Evolutionary conservation across 1,139 yeast genomes (phyloP).

Genomic region (Taphrina sp.): DNA sequence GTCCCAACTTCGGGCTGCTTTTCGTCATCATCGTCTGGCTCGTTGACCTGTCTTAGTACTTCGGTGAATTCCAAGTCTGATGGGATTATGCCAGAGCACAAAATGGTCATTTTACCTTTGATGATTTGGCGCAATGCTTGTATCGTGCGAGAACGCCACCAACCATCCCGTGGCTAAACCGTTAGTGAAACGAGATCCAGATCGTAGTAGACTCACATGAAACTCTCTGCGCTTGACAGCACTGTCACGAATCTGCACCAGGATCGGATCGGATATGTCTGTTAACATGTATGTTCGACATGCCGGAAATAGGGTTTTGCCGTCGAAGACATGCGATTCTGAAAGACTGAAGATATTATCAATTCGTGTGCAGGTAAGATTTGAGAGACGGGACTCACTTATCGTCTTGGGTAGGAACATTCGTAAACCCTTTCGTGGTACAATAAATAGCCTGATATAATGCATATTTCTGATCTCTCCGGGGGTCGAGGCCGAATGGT

Average conservation of each 20-base stretch:
- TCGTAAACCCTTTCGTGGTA: conserved; percentile 43
- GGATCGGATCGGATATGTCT: conserved; percentile 67
- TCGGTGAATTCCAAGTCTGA: conserved; percentile 6
- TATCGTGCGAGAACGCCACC: conserved; percentile 12
- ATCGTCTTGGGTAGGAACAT: background rate
- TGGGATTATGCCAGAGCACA: conserved; percentile 22
- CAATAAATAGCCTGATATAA: conserved; percentile 82
- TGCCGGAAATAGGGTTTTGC: conserved; percentile 59
- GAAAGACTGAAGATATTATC: conserved; percentile 48
- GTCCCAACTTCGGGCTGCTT: background rate
- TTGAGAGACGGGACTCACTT: background rate
- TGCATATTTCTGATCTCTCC: conserved; percentile 55
- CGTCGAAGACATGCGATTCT: conserved; percentile 64
- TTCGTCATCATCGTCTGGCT: conserved; percentile 15
- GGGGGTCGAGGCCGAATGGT: conserved; percentile 76
- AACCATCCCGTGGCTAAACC: conserved; percentile 61
- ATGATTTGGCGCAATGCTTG: conserved; percentile 55
- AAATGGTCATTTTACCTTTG: conserved; percentile 57
- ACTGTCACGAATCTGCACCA: conserved; percentile 52
- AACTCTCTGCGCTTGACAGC: conserved; percentile 41
- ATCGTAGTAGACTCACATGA: background rate
- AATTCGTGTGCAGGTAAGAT: too few species aligned
- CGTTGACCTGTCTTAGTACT: conserved; percentile 13
- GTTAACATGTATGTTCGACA: conserved; percentile 78
- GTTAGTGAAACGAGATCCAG: conserved; percentile 71